These are phyloP conservation scores for Tylopilus sp. DNA, from an alignment of 768 basidiomycete species.

Conservation along the genomic window DNA sequence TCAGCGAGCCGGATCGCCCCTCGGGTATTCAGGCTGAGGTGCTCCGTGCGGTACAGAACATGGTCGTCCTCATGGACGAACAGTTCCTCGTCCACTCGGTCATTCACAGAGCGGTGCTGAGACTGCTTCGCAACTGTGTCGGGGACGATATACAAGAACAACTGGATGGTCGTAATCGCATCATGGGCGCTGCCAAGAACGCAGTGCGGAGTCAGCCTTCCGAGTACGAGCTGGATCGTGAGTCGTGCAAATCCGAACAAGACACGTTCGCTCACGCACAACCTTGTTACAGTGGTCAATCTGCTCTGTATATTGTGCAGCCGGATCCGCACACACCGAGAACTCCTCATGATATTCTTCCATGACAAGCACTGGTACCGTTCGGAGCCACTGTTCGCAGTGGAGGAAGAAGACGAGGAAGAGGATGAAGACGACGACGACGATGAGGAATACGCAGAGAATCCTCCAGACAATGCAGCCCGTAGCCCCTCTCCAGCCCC, in stretches of 20 bases:
- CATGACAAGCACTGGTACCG: conserved; percentile 89
- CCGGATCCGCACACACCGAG: conserved; percentile 83
- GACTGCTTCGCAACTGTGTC: conserved; percentile 81
- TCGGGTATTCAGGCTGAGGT: conserved; percentile 91
- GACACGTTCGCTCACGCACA: conserved; percentile 6
- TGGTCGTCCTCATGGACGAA: conserved; percentile 89
- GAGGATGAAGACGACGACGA: conserved; percentile 49
- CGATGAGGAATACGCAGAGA: conserved; percentile 15
- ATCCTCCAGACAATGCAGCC: conserved; percentile 8
- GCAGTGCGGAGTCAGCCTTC: conserved; percentile 68
- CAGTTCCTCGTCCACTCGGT: conserved; percentile 91
- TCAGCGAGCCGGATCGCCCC: conserved; percentile 83
- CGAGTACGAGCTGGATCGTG: conserved; percentile 86
- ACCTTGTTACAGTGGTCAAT: conserved; percentile 66
- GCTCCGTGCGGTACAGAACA: conserved; percentile 80
- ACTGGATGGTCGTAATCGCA: conserved; percentile 68
- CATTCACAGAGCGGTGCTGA: conserved; percentile 83
- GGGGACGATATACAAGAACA: conserved; percentile 92
- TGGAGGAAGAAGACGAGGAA: conserved; percentile 74
- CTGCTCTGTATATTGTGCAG: conserved; percentile 90
- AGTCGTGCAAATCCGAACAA: conserved; percentile 28
- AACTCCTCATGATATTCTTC: conserved; percentile 95
- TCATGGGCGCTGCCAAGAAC: conserved; percentile 83
- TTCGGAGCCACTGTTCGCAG: conserved; percentile 69
- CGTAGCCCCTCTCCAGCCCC: conserved; percentile 55